Evolutionary conservation across 2,329 filamentous ascomycete genomes (phyloP), one percentile per base, ranked within the genome.

Genomic region (Talaromyces sp.): DNA sequence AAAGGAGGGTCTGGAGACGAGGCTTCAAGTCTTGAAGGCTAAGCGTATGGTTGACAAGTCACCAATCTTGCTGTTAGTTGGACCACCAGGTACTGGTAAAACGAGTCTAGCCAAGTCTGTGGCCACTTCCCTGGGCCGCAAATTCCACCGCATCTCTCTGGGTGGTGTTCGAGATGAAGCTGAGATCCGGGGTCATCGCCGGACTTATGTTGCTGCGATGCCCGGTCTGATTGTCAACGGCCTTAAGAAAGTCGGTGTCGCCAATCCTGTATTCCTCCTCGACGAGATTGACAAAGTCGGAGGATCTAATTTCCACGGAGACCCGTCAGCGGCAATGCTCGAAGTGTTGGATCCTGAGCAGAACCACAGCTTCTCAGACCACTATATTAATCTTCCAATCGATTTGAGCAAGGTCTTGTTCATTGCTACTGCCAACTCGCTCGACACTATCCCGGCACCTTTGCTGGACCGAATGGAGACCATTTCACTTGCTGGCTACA

Each of bases 181-280:
- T 17, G 95, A 99, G 77, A 98, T 99, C 62, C 86, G 95, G 62
- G 95, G 95, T 10, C 95, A 99, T 75, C 85, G 95, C 59, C 84
- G 95, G 67, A 99, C 95, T 0, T 99, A 99, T 71, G 95, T 99
- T 61, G 95, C 95, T 24, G 95, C 95, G n/a, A 97, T 99, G 93
- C 95, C 95, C 10, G 95, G 95, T 58, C 81, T 98, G 59, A 89
- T 99, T 62, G 93, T 98, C 31, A 93, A 92, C 72, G 95, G 93
- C 0, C 74, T 99, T 59, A 93, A 95, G 78, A 99, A 98, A 78
- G 93, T 96, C 32, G 93, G 93, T 53, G 93, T 98, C 21, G 86
- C 91, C 2, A 99, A 99, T 71, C 95, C 95, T 0, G 93, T 99
- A 60, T 90, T 99, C 77, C 79, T 99, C 52, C 86, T 99, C 13